phyloP scores from a whole-genome alignment of 441 rosid genomes.

The Kokia cookei region DNA sequence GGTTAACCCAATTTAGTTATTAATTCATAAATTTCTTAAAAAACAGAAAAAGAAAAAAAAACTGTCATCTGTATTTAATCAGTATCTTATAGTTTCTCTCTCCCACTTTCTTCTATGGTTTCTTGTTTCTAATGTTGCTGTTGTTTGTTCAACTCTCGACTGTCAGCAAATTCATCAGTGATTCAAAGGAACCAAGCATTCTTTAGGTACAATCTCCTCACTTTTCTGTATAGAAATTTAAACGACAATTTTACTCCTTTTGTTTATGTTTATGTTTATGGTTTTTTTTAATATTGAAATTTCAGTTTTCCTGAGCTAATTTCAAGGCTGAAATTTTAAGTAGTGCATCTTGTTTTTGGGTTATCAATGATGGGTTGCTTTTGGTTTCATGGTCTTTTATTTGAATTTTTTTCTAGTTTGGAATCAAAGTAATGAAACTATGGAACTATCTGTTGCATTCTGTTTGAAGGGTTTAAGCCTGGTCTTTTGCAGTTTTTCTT shows the following conservation, averaged over 20 bases:
- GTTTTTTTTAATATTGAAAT: background rate
- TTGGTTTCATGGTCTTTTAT: background rate
- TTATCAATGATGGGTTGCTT: background rate
- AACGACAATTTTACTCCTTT: background rate
- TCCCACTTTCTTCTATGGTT: background rate
- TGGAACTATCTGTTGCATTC: background rate
- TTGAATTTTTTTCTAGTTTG: background rate
- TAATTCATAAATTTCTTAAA: background rate
- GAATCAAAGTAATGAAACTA: background rate
- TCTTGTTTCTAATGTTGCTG: background rate
- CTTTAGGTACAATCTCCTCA: background rate
- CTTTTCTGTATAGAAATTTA: background rate
- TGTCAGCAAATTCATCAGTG: background rate
- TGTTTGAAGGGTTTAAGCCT: slow-evolving; percentile 2
- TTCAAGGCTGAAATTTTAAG: background rate
- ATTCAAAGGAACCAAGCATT: background rate
- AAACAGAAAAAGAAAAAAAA: background rate
- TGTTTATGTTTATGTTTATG: background rate
- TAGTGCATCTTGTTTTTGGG: background rate
- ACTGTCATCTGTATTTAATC: background rate
- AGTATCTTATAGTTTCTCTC: background rate
- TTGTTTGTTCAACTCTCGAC: slow-evolving; percentile 2
- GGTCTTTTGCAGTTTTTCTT: background rate
- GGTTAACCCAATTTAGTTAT: background rate
- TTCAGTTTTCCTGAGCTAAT: background rate